Base-by-base conservation (phyloP, 192 early-diverging fungal species). In the Lunasporangiospora selenospora region DNA sequence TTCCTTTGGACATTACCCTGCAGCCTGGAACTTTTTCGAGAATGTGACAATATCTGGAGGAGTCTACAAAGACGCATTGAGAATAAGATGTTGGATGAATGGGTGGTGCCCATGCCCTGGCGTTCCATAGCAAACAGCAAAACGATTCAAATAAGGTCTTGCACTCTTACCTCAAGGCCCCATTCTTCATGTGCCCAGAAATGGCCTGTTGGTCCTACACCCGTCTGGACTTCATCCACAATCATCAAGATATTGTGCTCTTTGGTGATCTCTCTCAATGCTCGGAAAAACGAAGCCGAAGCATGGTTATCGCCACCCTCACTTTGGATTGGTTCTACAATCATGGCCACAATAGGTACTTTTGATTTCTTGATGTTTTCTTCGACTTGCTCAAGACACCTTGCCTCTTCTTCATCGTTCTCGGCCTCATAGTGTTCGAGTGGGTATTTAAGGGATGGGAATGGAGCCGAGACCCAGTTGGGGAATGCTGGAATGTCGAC, bases 171-270 rank as follows among this genome's bases (percentile, higher is more conserved):
- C 0, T 59, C 58, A 46, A 91, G 67, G 7, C 67, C 58, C 89
- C 89, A 91, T n/a, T 84, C 80, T 56, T 88, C 87, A 65, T 91
- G 89, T 3, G 88, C 89, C 89, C 89, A 91, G 65, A 91, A 91
- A 3, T 81, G 76, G 42, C 89, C 89, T 0, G 89, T 88, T 19
- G 87, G 83, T 9, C 84, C 89, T 23, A 88, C 88, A 53, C 89
- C 89, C 1, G 89, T 91, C 58, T 91, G 89, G 38, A 91, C 89
- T 58, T 91, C 89, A 51, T 91, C 89, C n/a, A 91, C 89, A 57
- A 91, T 91, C 60, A 91, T 81, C 30, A 89, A 64, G 18, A 88
- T 80, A 24, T 82, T 81, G 38, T 82, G 44, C 32, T 82, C 60
- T 27, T 75, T 58, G 23, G 87, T 88, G 46, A 91, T 48, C 11